phyloP scores from a whole-genome alignment of 73 alveolate genomes.

The Tetrahymena borealis region DNA sequence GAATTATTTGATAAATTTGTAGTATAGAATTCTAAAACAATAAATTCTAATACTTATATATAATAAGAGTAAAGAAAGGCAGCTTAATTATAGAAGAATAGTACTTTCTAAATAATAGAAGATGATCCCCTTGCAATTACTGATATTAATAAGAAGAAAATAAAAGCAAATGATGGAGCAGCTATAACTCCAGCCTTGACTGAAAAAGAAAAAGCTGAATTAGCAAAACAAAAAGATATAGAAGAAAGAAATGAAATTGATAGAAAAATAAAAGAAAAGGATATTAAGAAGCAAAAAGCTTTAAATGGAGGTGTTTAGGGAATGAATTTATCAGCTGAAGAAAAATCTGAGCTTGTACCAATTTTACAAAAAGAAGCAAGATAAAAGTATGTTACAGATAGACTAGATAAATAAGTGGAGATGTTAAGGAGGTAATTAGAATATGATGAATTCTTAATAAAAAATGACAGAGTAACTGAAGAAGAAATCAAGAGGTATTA shows the following conservation, averaged over 20 bases:
- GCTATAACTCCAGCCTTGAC: background rate
- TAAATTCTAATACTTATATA: background rate
- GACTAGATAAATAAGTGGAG: slow-evolving; percentile 87
- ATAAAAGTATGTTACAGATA: slow-evolving; percentile 70
- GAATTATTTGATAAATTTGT: background rate
- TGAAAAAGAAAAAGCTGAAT: background rate
- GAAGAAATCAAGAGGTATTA: slow-evolving; percentile 67
- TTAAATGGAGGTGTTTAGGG: background rate
- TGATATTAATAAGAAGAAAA: background rate
- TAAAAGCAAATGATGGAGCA: background rate
- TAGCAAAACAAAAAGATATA: background rate
- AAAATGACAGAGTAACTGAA: slow-evolving; percentile 72
- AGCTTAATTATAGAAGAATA: background rate
- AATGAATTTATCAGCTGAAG: background rate
- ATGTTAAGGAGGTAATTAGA: slow-evolving; percentile 71
- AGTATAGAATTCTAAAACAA: background rate
- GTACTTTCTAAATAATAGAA: background rate
- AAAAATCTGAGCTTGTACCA: background rate
- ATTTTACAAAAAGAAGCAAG: slow-evolving; percentile 59
- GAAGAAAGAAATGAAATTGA: background rate
- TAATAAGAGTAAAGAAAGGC: background rate
- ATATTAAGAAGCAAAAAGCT: background rate
- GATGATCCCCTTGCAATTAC: background rate
- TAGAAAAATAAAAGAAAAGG: background rate
- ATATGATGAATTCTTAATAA: slow-evolving; percentile 78